Evolutionary conservation across 1,139 yeast species (phyloP).

Genomic region (Taphrina deformans): DNA sequence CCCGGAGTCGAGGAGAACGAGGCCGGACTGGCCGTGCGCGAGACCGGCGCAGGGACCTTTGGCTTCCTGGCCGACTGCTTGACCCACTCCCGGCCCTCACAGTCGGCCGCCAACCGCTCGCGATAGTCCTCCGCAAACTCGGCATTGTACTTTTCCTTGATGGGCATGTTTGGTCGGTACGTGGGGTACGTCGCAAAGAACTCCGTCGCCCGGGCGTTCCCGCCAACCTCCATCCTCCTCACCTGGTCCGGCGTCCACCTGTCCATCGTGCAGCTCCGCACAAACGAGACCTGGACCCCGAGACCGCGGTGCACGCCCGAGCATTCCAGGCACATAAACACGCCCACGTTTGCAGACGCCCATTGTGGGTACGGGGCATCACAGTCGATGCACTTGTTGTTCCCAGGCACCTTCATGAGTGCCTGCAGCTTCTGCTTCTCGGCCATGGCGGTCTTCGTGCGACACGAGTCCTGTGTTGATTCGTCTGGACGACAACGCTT

Average conservation of each 20-base stretch:
- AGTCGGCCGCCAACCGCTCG: conserved; percentile 69
- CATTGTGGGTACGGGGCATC: conserved; percentile 93
- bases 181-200: conserved; percentile 64
- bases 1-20: conserved; percentile 29
- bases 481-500: neutral
- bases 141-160: conserved; percentile 73
- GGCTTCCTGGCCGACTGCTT: conserved; percentile 56
- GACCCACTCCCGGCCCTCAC: conserved; percentile 71
- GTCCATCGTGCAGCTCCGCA: conserved; percentile 87
- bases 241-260: conserved; percentile 88
- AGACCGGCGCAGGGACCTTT: conserved; percentile 20
- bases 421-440: conserved; percentile 37
- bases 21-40: conserved; percentile 22
- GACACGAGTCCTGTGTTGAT: neutral
- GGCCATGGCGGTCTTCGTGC: neutral
- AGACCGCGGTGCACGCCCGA: conserved; percentile 52
- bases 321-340: conserved; percentile 54
- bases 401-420: conserved; percentile 39
- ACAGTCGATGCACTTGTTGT: conserved; percentile 77
- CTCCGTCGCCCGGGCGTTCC: conserved; percentile 81
- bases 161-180: conserved; percentile 34
- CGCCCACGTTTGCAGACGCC: conserved; percentile 49
- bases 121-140: conserved; percentile 94
- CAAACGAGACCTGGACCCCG: conserved; percentile 95
- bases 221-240: conserved; percentile 88